Conservation (phyloP, 163 green algal species). For the Trebouxia gelatinosa region DNA sequence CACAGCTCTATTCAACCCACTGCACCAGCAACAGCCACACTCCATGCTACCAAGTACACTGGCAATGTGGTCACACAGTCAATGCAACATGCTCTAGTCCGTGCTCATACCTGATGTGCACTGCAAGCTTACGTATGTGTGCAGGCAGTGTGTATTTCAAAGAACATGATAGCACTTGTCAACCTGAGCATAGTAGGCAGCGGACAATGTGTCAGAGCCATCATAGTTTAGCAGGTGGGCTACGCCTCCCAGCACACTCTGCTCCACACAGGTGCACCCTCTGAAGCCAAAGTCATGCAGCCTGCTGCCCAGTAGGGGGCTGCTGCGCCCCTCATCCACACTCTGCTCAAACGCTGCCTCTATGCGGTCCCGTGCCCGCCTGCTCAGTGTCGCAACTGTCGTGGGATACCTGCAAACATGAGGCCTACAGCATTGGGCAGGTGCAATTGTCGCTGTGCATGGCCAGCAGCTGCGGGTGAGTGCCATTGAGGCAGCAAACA, state of each 20-base stretch:
- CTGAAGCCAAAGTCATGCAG: slow-evolving; percentile 93
- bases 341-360: slow-evolving; percentile 71
- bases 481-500: slow-evolving; percentile 4
- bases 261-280: slow-evolving; percentile 83
- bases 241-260: slow-evolving; percentile 82
- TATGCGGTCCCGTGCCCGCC: slow-evolving; percentile 75
- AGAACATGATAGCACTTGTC: too few species aligned
- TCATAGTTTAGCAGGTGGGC: slow-evolving; percentile 89
- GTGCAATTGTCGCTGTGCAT: not conserved
- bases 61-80: too few species aligned
- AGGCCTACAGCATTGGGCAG: too few species aligned
- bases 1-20: too few species aligned
- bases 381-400: slow-evolving; percentile 80
- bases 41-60: too few species aligned
- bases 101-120: too few species aligned
- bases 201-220: slow-evolving; percentile 86
- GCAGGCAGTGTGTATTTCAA: not conserved
- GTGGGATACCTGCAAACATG: slow-evolving; percentile 77
- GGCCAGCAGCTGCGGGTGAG: not conserved
- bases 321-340: slow-evolving; percentile 58
- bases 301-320: slow-evolving; percentile 58
- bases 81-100: too few species aligned
- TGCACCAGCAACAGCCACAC: too few species aligned
- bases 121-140: too few species aligned
- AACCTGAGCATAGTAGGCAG: slow-evolving; percentile 86